Conservation (phyloP, 192 early-diverging fungal genomes). For the Mycoemilia scoparia region DNA sequence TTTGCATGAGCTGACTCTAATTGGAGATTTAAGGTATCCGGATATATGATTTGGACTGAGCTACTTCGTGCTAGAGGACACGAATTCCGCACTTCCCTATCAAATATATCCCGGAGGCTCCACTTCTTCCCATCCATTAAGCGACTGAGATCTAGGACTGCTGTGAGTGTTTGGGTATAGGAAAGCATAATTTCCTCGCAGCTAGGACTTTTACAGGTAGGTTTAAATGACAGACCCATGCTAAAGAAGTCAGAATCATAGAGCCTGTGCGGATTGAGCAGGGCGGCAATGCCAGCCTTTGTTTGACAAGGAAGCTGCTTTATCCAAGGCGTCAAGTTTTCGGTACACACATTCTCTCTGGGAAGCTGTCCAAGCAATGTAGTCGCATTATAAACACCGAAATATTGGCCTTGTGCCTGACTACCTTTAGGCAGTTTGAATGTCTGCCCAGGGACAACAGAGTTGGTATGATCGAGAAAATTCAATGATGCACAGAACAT, state of each 20-base stretch:
- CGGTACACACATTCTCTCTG: constrained; percentile 90
- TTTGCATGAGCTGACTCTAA: neutral
- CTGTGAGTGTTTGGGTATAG: constrained; percentile 54
- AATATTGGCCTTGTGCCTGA: constrained; percentile 18
- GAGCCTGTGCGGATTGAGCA: constrained; percentile 80
- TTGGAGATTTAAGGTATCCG: neutral
- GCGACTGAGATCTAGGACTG: constrained; percentile 53
- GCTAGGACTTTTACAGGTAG: constrained; percentile 25
- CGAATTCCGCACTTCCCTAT: constrained; percentile 14
- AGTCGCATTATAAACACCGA: constrained; percentile 16
- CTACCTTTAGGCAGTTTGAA: too few relatives aligned
- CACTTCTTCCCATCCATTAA: constrained; percentile 13
- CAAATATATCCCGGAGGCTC: constrained; percentile 30
- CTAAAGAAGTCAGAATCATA: constrained; percentile 85
- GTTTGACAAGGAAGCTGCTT: constrained; percentile 90
- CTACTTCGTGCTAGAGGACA: constrained; percentile 33
- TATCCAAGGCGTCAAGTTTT: constrained; percentile 94
- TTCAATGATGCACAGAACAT: constrained; percentile 94
- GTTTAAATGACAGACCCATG: constrained; percentile 55
- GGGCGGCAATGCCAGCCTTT: constrained; percentile 67
- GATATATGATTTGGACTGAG: constrained; percentile 14
- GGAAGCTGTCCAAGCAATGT: constrained; percentile 39
- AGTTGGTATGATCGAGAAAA: constrained; percentile 68
- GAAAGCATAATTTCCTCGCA: constrained; percentile 35
- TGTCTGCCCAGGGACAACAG: constrained; percentile 31